phyloP scores from a whole-genome alignment of 139 green algal species.

The Auxenochlorella pyrenoidosa region DNA sequence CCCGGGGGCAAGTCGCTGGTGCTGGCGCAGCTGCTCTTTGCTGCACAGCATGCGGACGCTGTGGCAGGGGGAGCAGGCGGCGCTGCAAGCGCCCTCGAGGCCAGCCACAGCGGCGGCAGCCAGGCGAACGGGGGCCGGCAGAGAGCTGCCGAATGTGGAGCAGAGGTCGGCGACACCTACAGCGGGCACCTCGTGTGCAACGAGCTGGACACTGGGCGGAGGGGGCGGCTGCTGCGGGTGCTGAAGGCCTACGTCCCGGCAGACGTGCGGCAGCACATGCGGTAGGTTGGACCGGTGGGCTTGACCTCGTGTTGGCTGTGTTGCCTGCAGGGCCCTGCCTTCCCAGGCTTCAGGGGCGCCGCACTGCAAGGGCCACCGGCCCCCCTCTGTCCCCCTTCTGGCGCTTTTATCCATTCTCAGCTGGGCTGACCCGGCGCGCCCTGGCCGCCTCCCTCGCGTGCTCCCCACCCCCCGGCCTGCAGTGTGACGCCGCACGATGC shows the following conservation, averaged over 20 bases:
- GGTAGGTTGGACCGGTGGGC: neutral
- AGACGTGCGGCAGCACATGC: neutral
- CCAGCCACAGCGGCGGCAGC: neutral
- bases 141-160: neutral
- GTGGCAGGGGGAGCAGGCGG: neutral
- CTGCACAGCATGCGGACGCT: neutral
- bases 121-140: neutral
- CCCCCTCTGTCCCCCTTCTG: too few relatives aligned
- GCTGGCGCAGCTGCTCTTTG: conserved; percentile 56
- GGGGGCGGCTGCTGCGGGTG: conserved; percentile 50
- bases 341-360: neutral
- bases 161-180: neutral
- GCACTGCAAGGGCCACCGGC: too few relatives aligned
- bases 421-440: too few relatives aligned
- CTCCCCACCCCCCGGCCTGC: neutral
- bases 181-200: conserved; percentile 57
- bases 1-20: conserved; percentile 70
- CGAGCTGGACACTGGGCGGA: conserved; percentile 51
- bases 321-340: neutral
- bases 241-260: conserved; percentile 59
- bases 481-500: conserved; percentile 49
- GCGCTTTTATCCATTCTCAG: too few relatives aligned
- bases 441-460: neutral
- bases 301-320: neutral
- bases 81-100: neutral